Evolutionary conservation across 345 rosid species (phyloP).

Genomic region (Toxicodendron radicans): DNA sequence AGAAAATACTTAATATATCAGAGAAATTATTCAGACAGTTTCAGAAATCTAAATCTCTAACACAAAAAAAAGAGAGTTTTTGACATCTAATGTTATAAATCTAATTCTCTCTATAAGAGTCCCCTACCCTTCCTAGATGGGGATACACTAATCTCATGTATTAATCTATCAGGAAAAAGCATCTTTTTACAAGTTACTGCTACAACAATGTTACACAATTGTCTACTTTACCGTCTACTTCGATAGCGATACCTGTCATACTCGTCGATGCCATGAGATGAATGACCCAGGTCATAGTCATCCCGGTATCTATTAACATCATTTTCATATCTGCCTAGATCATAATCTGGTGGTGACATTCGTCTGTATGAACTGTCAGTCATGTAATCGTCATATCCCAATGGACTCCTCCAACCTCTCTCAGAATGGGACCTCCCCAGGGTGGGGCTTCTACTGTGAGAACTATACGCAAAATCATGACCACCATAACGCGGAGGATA

Average conservation of each 20-base stretch:
- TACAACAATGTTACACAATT: background rate
- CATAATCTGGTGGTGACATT: slow-evolving; percentile 29
- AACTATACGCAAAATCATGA: slow-evolving; percentile 30
- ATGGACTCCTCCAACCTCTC: slow-evolving; percentile 46
- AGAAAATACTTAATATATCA: background rate
- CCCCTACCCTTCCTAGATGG: background rate
- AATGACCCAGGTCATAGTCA: slow-evolving; percentile 11
- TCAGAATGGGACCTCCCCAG: slow-evolving; percentile 39
- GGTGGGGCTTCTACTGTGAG: slow-evolving; percentile 33
- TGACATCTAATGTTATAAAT: too few relatives aligned
- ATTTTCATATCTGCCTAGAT: slow-evolving; percentile 31
- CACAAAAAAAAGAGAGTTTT: background rate
- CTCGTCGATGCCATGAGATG: slow-evolving; percentile 21
- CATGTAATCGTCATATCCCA: slow-evolving; percentile 31
- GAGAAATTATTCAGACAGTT: background rate
- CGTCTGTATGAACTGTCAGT: slow-evolving; percentile 23
- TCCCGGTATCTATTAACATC: slow-evolving; percentile 26
- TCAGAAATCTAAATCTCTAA: background rate
- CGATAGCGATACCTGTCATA: slow-evolving; percentile 27
- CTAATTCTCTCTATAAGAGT: background rate
- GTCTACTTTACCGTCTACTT: slow-evolving; percentile 25
- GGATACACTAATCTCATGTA: background rate
- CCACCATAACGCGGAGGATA: slow-evolving; percentile 61
- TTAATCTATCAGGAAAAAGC: slow-evolving; percentile 4
- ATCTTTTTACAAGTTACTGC: slow-evolving; percentile 14